These are phyloP conservation scores for Trichosporon sp. DNA, from an alignment of 1,284 basidiomycete genomes.

Conservation along the genomic window DNA sequence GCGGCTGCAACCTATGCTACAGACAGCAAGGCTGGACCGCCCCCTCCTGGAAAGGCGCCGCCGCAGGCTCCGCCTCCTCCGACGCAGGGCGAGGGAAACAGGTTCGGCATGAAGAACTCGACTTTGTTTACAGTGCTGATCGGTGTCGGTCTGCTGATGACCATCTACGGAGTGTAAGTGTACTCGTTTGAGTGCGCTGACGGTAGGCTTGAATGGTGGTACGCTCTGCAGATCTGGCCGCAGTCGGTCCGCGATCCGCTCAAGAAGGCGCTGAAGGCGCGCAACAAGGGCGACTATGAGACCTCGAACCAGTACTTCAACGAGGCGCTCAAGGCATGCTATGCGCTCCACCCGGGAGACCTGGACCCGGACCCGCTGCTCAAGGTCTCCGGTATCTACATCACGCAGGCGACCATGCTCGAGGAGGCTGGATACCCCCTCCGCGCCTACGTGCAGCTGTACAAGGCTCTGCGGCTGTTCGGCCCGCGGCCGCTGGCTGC, in stretches of 20 bases:
- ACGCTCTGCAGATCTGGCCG: constrained; percentile 44
- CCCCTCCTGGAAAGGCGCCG: neutral
- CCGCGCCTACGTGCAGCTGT: constrained; percentile 32
- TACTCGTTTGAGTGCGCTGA: neutral
- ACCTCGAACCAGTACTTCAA: constrained; percentile 39
- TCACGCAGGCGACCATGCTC: constrained; percentile 36
- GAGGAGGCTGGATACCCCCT: constrained; percentile 34
- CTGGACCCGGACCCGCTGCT: constrained; percentile 40
- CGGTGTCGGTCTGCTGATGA: constrained; percentile 40
- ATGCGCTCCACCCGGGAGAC: constrained; percentile 22
- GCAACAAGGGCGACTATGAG: constrained; percentile 36
- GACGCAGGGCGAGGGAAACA: neutral
- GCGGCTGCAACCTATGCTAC: neutral
- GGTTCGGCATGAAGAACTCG: constrained; percentile 19
- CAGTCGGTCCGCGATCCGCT: constrained; percentile 40
- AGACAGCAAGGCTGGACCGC: neutral
- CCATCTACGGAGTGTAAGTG: constrained; percentile 46
- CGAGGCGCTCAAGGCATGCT: constrained; percentile 34
- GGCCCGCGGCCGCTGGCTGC: constrained; percentile 26
- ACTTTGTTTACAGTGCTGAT: constrained; percentile 42
- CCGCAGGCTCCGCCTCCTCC: neutral
- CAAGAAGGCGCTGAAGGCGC: constrained; percentile 41
- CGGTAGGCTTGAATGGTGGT: constrained; percentile 45
- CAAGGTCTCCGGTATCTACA: constrained; percentile 46
- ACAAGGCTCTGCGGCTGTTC: constrained; percentile 32